These are phyloP conservation scores for Globisporangium middletonii DNA, from an alignment of 352 stramenopile species.

Conservation along the genomic window DNA sequence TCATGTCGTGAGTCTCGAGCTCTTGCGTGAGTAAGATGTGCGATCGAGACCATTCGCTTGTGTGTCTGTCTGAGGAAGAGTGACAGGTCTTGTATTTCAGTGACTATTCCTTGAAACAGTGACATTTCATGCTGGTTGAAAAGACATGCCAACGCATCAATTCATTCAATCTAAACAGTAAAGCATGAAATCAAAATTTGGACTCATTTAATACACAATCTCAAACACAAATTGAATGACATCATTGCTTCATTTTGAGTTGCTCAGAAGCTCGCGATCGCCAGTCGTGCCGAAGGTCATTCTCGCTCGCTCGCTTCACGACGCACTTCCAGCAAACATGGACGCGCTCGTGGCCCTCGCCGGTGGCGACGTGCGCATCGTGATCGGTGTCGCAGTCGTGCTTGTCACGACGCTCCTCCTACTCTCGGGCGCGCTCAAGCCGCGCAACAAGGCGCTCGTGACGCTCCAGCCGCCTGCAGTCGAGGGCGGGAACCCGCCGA, in stretches of 20 bases:
- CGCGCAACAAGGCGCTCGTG: constrained; percentile 29
- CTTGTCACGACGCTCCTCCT: constrained; percentile 38
- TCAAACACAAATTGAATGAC: not conserved
- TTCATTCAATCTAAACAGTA: no score
- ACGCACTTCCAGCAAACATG: constrained; percentile 18
- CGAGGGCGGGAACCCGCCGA: constrained; percentile 26
- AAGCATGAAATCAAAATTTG: no score
- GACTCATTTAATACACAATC: not conserved
- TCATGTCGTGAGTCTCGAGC: constrained; percentile 24
- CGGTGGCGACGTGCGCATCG: constrained; percentile 36
- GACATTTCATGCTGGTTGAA: not conserved
- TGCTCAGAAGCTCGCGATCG: no score
- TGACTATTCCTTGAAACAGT: not conserved
- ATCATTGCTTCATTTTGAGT: constrained; percentile 8
- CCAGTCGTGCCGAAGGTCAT: no score
- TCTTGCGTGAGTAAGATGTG: not conserved
- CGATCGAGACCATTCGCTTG: not conserved
- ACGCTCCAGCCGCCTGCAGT: constrained; percentile 42
- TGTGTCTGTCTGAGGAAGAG: not conserved
- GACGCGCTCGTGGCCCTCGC: constrained; percentile 36
- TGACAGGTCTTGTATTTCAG: not conserved
- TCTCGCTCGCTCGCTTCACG: not conserved
- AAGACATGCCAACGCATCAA: not conserved
- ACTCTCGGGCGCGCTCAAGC: constrained; percentile 32
- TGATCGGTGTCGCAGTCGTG: constrained; percentile 43